Evolutionary conservation across 2,329 filamentous ascomycete species (phyloP).

Genomic region (Cyphellophora europaea): DNA sequence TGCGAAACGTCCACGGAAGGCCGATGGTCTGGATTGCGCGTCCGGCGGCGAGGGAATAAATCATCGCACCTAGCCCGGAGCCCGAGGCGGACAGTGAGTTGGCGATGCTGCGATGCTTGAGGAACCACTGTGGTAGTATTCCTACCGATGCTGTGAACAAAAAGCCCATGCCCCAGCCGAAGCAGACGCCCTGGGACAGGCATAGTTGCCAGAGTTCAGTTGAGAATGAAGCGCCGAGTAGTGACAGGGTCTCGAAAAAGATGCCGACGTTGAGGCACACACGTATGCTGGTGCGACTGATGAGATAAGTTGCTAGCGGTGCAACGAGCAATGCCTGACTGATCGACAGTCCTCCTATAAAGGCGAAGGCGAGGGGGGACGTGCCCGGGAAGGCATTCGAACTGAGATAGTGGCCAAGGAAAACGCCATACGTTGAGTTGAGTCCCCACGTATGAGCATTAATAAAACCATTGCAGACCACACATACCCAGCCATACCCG

Average conservation of each 20-base stretch:
- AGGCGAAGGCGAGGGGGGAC: constrained; percentile 47
- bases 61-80: constrained; percentile 49
- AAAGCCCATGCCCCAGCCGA: constrained; percentile 55
- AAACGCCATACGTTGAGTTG: constrained; percentile 52
- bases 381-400: constrained; percentile 46
- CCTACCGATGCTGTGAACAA: constrained; percentile 48
- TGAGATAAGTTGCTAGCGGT: constrained; percentile 45
- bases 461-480: constrained; percentile 45
- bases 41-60: constrained; percentile 49
- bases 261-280: constrained; percentile 47
- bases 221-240: constrained; percentile 50
- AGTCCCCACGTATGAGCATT: constrained; percentile 69
- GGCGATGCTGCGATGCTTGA: constrained; percentile 46
- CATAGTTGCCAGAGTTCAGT: constrained; percentile 51
- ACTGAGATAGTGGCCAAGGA: constrained; percentile 50
- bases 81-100: constrained; percentile 52
- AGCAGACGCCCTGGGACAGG: constrained; percentile 51
- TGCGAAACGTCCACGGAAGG: constrained; percentile 51
- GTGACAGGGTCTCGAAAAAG: constrained; percentile 39
- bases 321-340: constrained; percentile 49
- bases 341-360: constrained; percentile 52
- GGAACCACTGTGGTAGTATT: constrained; percentile 56
- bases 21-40: constrained; percentile 48
- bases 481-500: constrained; percentile 55
- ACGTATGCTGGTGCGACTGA: constrained; percentile 43